Evolutionary conservation across 2,329 filamentous ascomycete species (phyloP), one percentile per base, ranked within the genome.

Genomic region (Exophiala sideris): DNA sequence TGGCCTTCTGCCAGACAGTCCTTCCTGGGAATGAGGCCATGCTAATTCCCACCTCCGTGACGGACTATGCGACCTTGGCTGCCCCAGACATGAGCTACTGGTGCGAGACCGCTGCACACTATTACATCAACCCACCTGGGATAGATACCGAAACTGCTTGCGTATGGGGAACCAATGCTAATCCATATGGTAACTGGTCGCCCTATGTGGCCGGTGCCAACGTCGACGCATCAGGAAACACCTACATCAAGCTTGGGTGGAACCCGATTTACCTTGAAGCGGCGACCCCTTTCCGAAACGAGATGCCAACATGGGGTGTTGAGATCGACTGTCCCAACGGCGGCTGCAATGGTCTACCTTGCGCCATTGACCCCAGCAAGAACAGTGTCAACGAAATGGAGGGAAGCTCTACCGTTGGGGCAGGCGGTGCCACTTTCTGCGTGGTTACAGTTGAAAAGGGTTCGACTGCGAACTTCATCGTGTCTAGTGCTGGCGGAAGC

Each of bases 1-100:
- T 90, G 50, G 82, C 88, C 2, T 89, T 88, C 71, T 91, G 88
- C 71, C 88, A 91, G 71, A 91, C 88, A 3, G 85, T 90, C 11
- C 72, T 91, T 57, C 88, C 88, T 14, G 88, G 88, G 46, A 86
- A 89, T 64, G 88, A 91, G 73, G 85, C 85, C 57, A 91, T 91
- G 87, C 76, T 91, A 62, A 91, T 91, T 64, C 87, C 87, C 12
- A 91, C 87, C n/a, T 70, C 84, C 58, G 84, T 91, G 44, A 66
- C 76, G 18, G 47, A 49, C 33, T 66, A 65, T 20, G 75, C 76
- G n/a, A 79, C 78, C 29, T 75, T 92, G 50, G 87, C 88, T 46
- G 87, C 91, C 34, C 88, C 88, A 7, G 85, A 78, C 52, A 72
- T 78, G 14, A 78, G 73, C 52, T 91, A 91, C 71, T 91, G 87